Base-by-base conservation (phyloP, 257 asterid species). In the Gentiana macrophylla region DNA sequence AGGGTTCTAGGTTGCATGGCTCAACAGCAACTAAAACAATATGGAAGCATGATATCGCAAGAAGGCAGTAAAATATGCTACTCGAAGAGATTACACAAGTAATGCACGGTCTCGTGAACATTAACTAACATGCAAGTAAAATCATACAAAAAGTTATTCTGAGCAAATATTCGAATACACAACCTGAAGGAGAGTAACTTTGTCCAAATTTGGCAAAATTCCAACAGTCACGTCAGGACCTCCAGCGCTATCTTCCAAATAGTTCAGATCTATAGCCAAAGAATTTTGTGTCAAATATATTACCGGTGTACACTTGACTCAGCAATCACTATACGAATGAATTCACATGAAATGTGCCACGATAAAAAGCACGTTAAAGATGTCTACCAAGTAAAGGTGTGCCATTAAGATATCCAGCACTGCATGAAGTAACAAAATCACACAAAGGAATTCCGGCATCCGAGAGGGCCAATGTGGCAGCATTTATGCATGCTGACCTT, bases 401-500 rank as follows among this genome's bases (percentile, higher is more conserved):
- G 64, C 84, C 80, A 50, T 88, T 83, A 10, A 92, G 86, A 67
- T 67, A 92, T 64, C 97, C 99, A 50, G 94, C 80, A 55, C 94
- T 76, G 64, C 97, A 92, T 43, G 97, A 92, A 64, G 97, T 92
- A 56, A 85, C 97, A 38, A 88, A 80, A 73, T 92, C 97, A 48
- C 85, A 73, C 98, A 92, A 84, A 2, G 97, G 97, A 71, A 92
- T 92, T 64, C 99, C 99, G 11, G 97, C 99, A 74, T 85, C 94
- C 8, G 95, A 89, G 60, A 88, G 95, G 43, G 99, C 99, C 85
- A 92, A 69, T 3, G 97, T 85, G 52, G 99, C 97, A 54, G 97
- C 97, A 79, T 92, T 92, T 72, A 92, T 92, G 79, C 99, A 92
- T 4, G 99, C 99, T 12, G 99, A 92, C 81, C 99, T 83, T 65